These are phyloP conservation scores for Coemansia sp. DNA, from an alignment of 192 early-diverging fungal species.

Conservation along the genomic window DNA sequence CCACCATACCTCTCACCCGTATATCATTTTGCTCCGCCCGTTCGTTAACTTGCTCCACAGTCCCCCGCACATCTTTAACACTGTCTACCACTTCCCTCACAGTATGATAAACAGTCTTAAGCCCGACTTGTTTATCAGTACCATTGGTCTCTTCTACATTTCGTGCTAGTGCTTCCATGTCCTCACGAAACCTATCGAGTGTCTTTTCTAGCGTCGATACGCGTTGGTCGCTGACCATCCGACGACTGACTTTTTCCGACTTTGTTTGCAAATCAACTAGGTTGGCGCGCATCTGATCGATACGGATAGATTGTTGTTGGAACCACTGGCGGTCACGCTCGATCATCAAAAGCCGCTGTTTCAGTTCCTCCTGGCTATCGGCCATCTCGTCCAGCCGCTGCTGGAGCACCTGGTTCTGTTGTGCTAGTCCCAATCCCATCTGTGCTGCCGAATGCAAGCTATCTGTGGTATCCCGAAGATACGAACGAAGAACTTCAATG, in stretches of 20 bases:
- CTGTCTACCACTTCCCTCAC: background rate
- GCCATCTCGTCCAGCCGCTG: conserved; percentile 20
- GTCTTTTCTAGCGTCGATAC: conserved; percentile 6
- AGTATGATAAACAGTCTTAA: background rate
- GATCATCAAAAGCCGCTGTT: conserved; percentile 24
- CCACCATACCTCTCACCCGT: background rate
- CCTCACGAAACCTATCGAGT: conserved; percentile 24
- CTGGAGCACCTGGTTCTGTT: conserved; percentile 39
- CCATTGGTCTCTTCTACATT: conserved; percentile 6
- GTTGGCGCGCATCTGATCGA: conserved; percentile 37
- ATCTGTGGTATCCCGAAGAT: conserved; percentile 36
- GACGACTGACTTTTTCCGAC: conserved; percentile 4
- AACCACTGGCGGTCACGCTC: conserved; percentile 51
- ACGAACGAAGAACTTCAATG: conserved; percentile 25
- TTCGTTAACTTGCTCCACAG: background rate
- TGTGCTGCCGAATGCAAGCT: conserved; percentile 41
- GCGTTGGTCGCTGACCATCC: conserved; percentile 10
- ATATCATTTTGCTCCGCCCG: background rate
- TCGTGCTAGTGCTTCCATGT: conserved; percentile 23
- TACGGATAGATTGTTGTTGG: conserved; percentile 49
- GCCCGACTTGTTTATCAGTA: background rate
- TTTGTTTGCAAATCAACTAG: conserved; percentile 29
- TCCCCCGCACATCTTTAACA: background rate
- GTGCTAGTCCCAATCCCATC: conserved; percentile 42
- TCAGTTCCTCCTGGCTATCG: conserved; percentile 28